Percentiles rank a stretch among this genome's conserved stretches.
Evolutionary conservation across 2,329 filamentous ascomycete genomes (phyloP).

Genomic region (Rosellinia necatrix): DNA sequence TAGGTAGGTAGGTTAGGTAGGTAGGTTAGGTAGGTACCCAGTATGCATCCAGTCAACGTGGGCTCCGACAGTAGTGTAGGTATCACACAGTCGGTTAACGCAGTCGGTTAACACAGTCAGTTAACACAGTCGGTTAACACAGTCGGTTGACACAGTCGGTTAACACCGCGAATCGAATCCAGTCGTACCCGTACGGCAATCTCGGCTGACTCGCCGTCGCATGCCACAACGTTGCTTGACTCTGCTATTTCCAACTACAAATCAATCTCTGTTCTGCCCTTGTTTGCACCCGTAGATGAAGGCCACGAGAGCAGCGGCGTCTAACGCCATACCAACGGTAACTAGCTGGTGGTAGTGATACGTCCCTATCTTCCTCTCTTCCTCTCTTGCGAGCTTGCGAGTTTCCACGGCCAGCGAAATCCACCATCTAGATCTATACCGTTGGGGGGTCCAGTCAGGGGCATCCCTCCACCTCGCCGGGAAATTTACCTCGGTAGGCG

Average conservation of each 20-base stretch:
- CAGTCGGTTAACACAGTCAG: constrained; percentile 21
- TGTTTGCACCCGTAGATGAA: constrained; percentile 4
- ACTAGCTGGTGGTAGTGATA: constrained; percentile 3
- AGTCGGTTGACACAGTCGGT: constrained; percentile 15
- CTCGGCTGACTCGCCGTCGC: constrained; percentile 21
- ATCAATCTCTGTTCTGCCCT: not conserved
- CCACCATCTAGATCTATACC: too few species aligned
- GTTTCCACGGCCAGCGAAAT: too few species aligned
- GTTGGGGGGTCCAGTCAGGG: too few species aligned
- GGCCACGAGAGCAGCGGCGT: too few species aligned
- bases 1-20: too few species aligned
- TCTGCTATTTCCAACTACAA: constrained; percentile 4
- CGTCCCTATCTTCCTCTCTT: too few species aligned
- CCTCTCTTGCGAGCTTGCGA: too few species aligned
- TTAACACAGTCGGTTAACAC: constrained; percentile 23
- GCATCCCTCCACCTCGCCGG: too few species aligned
- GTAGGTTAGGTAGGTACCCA: too few species aligned
- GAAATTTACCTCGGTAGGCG: too few species aligned
- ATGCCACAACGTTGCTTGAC: constrained; percentile 8
- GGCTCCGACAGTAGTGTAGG: too few species aligned
- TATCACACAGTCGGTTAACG: constrained; percentile 18
- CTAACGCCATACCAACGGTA: too few species aligned
- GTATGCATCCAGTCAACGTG: constrained; percentile 3
- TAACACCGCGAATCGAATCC: constrained; percentile 22
- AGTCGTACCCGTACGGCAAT: constrained; percentile 17